Evolutionary conservation across 2,329 filamentous ascomycete species (phyloP), one percentile per base, ranked within the genome.

Genomic region (Exophiala calicioides): DNA sequence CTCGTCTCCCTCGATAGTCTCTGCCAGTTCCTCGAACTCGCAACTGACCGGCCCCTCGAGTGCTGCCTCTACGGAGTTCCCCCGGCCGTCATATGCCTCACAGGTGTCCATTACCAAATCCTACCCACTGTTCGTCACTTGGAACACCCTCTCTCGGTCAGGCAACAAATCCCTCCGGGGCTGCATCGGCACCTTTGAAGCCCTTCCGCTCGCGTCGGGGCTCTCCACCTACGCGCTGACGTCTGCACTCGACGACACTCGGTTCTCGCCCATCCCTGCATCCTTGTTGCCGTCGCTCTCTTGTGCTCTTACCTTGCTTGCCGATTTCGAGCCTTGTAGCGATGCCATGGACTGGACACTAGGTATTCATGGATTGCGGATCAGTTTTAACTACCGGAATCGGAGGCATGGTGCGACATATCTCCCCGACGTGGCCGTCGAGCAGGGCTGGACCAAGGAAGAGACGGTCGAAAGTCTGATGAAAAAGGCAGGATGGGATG

Each of bases 371-470:
- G 93, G 93, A 3, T 75, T 97, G 37, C 82, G 90, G 32, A 90
- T 98, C 58, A 85, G 81, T 38, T 97, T 98, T 69, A 75, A 76
- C n/a, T 76, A 88, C 58, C 43, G 55, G 10, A 57, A 45, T 39
- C 78, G 82, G 38, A 80, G 86, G 35, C 89, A 88, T 63, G 88
- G 90, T 12, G 80, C 89, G 1, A 96, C 93, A 0, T 98, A 97
- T 62, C 77, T 98, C 10, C 93, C 93, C 0, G 88, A 96, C 64
- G 90, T 98, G 4, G 86, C 91, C 7, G 73, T 79, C 1, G 93
- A 98, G 73, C 93, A 97, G 66, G 90, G 88, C 12, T 98, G 93
- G 93, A 88, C 80, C 8, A 90, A 93, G 68, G 90, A 97, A 65
- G 88, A 97, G 75, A 88, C 91, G 0, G 68, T 98, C 2, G 78